Evolutionary conservation across 352 stramenopile genomes (phyloP).

Genomic region (Halophytophthora polymorphica): DNA sequence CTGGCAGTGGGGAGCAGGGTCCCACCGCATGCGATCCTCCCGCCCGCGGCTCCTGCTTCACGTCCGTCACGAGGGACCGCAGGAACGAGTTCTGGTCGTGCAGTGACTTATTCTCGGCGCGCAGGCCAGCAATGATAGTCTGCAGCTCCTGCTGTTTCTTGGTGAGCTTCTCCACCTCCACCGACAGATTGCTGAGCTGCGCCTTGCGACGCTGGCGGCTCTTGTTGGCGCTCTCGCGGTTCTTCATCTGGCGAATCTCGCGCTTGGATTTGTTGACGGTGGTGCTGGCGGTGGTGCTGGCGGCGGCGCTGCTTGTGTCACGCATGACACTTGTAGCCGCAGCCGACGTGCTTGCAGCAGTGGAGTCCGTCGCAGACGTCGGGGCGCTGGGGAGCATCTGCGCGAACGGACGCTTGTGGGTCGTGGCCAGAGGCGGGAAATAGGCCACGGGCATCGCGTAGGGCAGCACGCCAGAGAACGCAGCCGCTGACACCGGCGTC

Average conservation of each 20-base stretch:
- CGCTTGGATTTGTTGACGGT: slow-evolving; percentile 71
- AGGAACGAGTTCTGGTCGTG: slow-evolving; percentile 77
- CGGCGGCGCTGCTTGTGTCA: slow-evolving; percentile 8
- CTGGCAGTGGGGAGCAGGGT: slow-evolving; percentile 26
- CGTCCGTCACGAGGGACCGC: slow-evolving; percentile 63
- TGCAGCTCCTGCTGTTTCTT: slow-evolving; percentile 69
- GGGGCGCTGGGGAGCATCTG: slow-evolving; percentile 35
- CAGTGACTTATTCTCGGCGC: slow-evolving; percentile 78
- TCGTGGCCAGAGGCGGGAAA: slow-evolving; percentile 34
- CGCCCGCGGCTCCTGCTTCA: slow-evolving; percentile 25
- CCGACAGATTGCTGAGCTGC: slow-evolving; percentile 55
- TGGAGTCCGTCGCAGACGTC: not conserved
- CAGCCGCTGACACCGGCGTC: not conserved
- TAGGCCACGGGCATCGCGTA: slow-evolving; percentile 68
- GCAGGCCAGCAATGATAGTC: slow-evolving; percentile 61
- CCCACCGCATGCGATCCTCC: slow-evolving; percentile 9
- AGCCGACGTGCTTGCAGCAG: not conserved
- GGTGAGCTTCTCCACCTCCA: slow-evolving; percentile 59
- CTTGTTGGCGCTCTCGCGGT: slow-evolving; percentile 83
- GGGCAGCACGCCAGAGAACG: slow-evolving; percentile 33
- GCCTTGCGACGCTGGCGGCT: slow-evolving; percentile 71
- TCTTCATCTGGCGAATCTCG: slow-evolving; percentile 86
- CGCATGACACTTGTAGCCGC: slow-evolving; percentile 1
- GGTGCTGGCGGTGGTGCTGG: slow-evolving; percentile 8
- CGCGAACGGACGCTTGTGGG: slow-evolving; percentile 55